These are phyloP conservation scores for Botryosphaeria dothidea DNA, from an alignment of 2,329 filamentous ascomycete species.

Conservation along the genomic window DNA sequence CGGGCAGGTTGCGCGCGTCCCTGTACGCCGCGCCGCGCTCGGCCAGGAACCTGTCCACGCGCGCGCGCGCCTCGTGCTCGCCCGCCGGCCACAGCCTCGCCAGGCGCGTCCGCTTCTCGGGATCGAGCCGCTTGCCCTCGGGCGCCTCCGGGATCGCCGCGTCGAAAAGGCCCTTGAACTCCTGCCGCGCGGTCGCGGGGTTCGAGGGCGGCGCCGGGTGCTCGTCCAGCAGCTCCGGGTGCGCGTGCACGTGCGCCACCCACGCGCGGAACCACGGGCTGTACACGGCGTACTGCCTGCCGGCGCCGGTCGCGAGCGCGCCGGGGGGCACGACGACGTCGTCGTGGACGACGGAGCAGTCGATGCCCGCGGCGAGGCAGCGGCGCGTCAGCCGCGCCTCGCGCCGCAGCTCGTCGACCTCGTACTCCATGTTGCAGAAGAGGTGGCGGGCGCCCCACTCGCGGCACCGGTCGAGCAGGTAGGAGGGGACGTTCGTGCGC, in stretches of 20 bases:
- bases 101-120: slow-evolving; percentile 61
- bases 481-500: slow-evolving; percentile 61
- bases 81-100: slow-evolving; percentile 70
- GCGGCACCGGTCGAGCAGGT: slow-evolving; percentile 65
- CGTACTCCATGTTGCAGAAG: slow-evolving; percentile 85
- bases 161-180: slow-evolving; percentile 61
- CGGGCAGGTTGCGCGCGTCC: slow-evolving; percentile 66
- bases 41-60: slow-evolving; percentile 68
- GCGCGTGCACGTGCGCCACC: slow-evolving; percentile 70
- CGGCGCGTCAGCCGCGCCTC: slow-evolving; percentile 67
- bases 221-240: slow-evolving; percentile 66
- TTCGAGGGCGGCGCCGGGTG: slow-evolving; percentile 62
- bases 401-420: slow-evolving; percentile 82
- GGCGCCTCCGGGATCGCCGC: slow-evolving; percentile 63
- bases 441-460: slow-evolving; percentile 75
- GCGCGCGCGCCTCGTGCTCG: slow-evolving; percentile 67
- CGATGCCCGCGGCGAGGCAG: slow-evolving; percentile 64
- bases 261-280: slow-evolving; percentile 79
- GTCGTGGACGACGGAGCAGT: slow-evolving; percentile 74
- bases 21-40: slow-evolving; percentile 64
- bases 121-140: slow-evolving; percentile 60
- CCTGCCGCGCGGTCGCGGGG: slow-evolving; percentile 47
- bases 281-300: slow-evolving; percentile 83
- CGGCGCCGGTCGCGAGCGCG: slow-evolving; percentile 62
- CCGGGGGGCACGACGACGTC: slow-evolving; percentile 81